These are phyloP conservation scores for Pythium myriotylum DNA, from an alignment of 352 stramenopile species.

Conservation along the genomic window DNA sequence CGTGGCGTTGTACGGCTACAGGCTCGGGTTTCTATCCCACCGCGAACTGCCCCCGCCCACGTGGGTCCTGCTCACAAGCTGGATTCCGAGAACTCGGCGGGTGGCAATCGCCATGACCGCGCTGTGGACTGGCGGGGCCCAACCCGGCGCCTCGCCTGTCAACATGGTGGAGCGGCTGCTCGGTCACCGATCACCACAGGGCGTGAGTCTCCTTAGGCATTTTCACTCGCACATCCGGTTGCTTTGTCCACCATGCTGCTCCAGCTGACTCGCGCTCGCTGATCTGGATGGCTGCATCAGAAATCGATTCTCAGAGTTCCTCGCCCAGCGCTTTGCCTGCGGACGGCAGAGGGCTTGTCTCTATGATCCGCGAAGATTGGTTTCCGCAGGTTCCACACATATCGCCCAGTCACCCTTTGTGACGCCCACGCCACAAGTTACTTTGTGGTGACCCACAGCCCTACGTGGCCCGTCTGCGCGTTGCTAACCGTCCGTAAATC, in stretches of 20 bases:
- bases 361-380: slow-evolving; percentile 1
- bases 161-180: too few relatives aligned
- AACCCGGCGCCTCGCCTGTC: too few relatives aligned
- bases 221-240: too few relatives aligned
- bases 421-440: slow-evolving; percentile 4
- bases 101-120: background rate
- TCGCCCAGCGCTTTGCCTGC: too few relatives aligned
- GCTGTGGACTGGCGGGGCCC: too few relatives aligned
- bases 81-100: background rate
- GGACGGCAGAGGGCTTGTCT: background rate
- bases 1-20: too few relatives aligned
- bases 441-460: slow-evolving; percentile 26
- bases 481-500: slow-evolving; percentile 8
- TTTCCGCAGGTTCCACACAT: slow-evolving; percentile 5
- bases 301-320: slow-evolving; percentile 11
- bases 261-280: slow-evolving; percentile 7
- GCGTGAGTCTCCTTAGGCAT: too few relatives aligned
- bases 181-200: too few relatives aligned
- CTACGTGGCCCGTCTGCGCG: slow-evolving; percentile 14
- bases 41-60: background rate
- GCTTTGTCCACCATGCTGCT: too few relatives aligned
- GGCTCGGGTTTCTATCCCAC: too few relatives aligned
- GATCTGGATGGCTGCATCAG: slow-evolving; percentile 18
- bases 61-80: slow-evolving; percentile 3
- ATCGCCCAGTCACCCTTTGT: background rate